Evolutionary conservation across 352 stramenopile genomes (phyloP).

Genomic region (Globisporangium heterothallicum): DNA sequence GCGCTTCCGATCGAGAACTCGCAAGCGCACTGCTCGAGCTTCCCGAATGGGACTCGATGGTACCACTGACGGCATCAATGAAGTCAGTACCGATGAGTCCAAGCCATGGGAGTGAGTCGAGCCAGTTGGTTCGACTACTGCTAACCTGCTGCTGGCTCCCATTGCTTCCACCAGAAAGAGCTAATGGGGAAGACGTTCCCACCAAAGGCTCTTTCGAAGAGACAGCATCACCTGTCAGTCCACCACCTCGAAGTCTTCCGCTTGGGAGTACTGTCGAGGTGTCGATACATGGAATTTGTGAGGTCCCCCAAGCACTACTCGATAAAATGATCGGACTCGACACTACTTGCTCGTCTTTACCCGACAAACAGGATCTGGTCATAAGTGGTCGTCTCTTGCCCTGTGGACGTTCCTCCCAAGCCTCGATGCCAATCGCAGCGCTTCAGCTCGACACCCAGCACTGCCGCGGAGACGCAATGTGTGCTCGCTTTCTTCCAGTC

Average conservation of each 20-base stretch:
- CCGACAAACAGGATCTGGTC: neutral
- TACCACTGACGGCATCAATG: neutral
- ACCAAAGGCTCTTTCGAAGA: neutral
- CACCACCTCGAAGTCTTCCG: neutral
- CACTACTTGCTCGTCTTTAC: neutral
- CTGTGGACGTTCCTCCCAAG: neutral
- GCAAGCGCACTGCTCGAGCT: neutral
- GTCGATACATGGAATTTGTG: constrained; percentile 5
- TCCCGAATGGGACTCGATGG: neutral
- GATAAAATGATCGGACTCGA: neutral
- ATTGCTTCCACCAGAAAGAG: neutral
- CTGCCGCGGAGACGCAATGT: neutral
- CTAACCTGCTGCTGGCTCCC: constrained; percentile 3
- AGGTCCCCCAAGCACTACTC: neutral
- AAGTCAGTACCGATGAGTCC: neutral
- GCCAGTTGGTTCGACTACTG: neutral
- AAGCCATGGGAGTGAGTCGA: too few species aligned
- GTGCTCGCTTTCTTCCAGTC: neutral
- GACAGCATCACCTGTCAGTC: neutral
- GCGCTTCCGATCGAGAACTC: neutral
- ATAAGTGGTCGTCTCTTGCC: constrained; percentile 1
- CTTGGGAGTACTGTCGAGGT: constrained; percentile 4
- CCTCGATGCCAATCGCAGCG: neutral
- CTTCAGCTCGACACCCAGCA: neutral
- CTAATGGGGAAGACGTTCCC: too few species aligned